These are phyloP conservation scores for Stenocarpella maydis DNA, from an alignment of 2,329 filamentous ascomycete genomes.

Conservation along the genomic window DNA sequence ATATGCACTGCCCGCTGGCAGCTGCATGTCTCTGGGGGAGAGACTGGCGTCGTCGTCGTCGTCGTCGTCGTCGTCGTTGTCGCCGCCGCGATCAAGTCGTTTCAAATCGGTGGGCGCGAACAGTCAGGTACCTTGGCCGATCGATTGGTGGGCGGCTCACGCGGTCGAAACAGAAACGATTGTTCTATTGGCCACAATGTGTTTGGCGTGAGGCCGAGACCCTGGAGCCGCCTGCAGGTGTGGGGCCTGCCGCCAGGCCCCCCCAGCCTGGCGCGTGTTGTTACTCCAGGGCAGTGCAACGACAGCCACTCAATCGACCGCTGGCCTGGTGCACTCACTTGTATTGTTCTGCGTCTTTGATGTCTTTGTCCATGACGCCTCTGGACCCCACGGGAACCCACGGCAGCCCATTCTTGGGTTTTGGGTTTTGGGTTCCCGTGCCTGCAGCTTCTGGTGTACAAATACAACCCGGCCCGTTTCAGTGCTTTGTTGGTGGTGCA, in stretches of 20 bases:
- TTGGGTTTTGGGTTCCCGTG: conserved; percentile 6
- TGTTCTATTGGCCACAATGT: conserved; percentile 27
- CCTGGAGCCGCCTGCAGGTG: conserved; percentile 14
- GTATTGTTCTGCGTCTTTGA: conserved; percentile 25
- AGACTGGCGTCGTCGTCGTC: neutral
- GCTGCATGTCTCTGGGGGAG: neutral
- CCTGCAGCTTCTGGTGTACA: neutral
- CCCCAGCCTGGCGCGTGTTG: conserved; percentile 27
- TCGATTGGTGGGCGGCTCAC: conserved; percentile 21
- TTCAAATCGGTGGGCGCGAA: conserved; percentile 10
- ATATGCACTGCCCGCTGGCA: conserved; percentile 6
- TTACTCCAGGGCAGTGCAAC: neutral
- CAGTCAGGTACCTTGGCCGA: neutral
- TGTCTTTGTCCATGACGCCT: neutral
- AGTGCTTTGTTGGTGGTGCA: conserved; percentile 7
- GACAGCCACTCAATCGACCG: conserved; percentile 26
- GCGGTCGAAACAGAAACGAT: conserved; percentile 6
- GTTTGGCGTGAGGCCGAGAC: conserved; percentile 4
- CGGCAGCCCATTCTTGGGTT: too few relatives aligned
- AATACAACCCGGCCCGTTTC: conserved; percentile 17
- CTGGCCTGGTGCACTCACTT: neutral
- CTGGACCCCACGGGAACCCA: conserved; percentile 1
- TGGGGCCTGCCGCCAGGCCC: neutral
- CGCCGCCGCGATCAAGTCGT: conserved; percentile 2
- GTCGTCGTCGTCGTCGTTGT: neutral